Conservation (phyloP, 176 grass and related monocot species). For the Poa pratensis region DNA sequence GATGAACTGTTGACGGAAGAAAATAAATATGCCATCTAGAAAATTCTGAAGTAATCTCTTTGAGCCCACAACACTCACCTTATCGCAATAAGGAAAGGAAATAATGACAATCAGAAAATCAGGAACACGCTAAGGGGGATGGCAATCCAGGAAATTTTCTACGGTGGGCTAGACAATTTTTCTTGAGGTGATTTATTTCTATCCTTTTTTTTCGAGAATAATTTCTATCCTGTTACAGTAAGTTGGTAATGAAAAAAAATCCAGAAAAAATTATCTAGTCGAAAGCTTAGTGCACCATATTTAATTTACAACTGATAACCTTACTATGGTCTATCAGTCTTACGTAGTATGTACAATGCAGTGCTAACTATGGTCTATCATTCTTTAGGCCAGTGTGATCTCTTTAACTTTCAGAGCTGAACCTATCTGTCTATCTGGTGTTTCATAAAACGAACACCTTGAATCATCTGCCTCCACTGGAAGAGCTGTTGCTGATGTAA, state of each 20-base stretch:
- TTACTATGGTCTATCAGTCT: not conserved
- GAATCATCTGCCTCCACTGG: not conserved
- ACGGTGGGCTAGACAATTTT: not conserved
- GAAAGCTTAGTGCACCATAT: not conserved
- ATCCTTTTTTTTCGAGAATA: not conserved
- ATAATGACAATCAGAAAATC: not conserved
- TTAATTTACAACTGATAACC: not conserved
- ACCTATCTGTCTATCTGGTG: slow-evolving; percentile 7
- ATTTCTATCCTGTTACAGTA: not conserved
- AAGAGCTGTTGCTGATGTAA: not conserved
- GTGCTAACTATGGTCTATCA: not conserved
- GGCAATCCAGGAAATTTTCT: not conserved
- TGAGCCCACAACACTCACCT: not conserved
- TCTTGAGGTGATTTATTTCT: slow-evolving; percentile 1
- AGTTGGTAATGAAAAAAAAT: not conserved
- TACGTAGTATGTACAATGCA: not conserved
- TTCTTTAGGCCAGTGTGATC: slow-evolving; percentile 2
- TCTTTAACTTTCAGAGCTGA: not conserved
- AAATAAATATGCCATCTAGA: not conserved
- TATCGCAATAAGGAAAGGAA: not conserved
- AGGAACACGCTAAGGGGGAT: not conserved
- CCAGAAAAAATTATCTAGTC: not conserved
- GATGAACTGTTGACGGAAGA: not conserved
- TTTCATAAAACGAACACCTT: not conserved
- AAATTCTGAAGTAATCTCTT: not conserved